These are phyloP conservation scores for Colletotrichum sp. DNA, from an alignment of 2,329 filamentous ascomycete genomes.

Conservation along the genomic window DNA sequence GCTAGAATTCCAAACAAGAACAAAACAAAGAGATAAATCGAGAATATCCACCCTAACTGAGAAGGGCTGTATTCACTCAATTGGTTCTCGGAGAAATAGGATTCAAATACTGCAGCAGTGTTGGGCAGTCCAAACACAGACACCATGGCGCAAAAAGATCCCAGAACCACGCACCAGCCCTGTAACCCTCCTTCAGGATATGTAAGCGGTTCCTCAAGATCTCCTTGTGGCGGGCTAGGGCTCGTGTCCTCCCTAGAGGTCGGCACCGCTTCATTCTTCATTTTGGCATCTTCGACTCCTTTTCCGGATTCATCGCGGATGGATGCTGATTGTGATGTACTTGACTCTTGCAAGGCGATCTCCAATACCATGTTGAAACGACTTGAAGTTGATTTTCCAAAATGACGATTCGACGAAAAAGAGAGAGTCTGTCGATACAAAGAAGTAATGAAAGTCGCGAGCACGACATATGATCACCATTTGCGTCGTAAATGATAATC, in stretches of 20 bases:
- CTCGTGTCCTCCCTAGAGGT: background rate
- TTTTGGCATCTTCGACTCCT: background rate
- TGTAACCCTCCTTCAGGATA: slow-evolving; percentile 77
- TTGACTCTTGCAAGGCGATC: background rate
- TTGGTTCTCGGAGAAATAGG: slow-evolving; percentile 77
- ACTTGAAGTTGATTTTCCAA: background rate
- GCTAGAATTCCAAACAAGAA: slow-evolving; percentile 87
- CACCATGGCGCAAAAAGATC: slow-evolving; percentile 71
- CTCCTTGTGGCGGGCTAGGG: background rate
- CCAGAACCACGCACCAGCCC: slow-evolving; percentile 86
- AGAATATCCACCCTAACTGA: slow-evolving; percentile 85
- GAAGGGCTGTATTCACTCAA: slow-evolving; percentile 70
- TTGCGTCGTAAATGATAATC: background rate
- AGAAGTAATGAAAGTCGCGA: background rate
- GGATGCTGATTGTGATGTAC: background rate
- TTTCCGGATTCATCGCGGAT: background rate
- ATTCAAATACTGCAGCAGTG: slow-evolving; percentile 78
- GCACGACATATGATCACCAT: background rate
- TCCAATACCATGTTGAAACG: background rate
- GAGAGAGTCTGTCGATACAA: background rate
- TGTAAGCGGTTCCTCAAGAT: background rate
- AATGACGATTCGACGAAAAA: background rate
- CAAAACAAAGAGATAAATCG: slow-evolving; percentile 79
- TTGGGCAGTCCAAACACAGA: slow-evolving; percentile 69
- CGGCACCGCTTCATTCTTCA: background rate